Evolutionary conservation across 202 grass and related monocot genomes (phyloP).

Genomic region (Musa balbisiana): DNA sequence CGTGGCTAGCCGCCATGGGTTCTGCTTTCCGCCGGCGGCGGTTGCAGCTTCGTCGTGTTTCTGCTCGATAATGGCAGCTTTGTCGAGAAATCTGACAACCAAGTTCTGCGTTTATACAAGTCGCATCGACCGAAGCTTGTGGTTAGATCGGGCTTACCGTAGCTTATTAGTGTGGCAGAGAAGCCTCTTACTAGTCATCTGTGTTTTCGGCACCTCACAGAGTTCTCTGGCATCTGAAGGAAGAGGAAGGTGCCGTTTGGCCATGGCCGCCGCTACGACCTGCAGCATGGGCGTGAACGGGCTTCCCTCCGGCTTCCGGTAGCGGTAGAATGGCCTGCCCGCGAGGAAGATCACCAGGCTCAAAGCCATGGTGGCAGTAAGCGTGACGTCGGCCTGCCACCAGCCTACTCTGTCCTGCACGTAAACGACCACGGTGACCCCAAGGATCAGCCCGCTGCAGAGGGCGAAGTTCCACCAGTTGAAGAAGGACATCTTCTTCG

Average conservation of each 20-base stretch:
- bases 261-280: constrained; percentile 40
- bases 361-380: neutral
- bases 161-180: constrained; percentile 63
- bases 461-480: constrained; percentile 19
- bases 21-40: constrained; percentile 1
- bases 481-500: constrained; percentile 66
- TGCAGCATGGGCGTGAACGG: constrained; percentile 51
- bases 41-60: neutral
- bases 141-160: constrained; percentile 10
- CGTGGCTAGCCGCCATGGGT: constrained; percentile 54
- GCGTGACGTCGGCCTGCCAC: neutral
- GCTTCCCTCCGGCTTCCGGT: constrained; percentile 43
- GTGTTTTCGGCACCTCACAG: constrained; percentile 31
- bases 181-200: constrained; percentile 36
- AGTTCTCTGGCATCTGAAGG: constrained; percentile 34
- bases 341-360: constrained; percentile 39
- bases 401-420: neutral
- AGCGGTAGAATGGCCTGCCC: constrained; percentile 42
- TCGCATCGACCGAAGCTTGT: neutral
- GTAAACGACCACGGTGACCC: constrained; percentile 20
- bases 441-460: constrained; percentile 2
- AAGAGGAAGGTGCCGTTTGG: constrained; percentile 39
- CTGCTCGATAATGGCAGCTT: constrained; percentile 64
- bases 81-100: constrained; percentile 54
- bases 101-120: too few species aligned